Evolutionary conservation across 139 green algal species (phyloP).

Genomic region (Haematococcus sp.): DNA sequence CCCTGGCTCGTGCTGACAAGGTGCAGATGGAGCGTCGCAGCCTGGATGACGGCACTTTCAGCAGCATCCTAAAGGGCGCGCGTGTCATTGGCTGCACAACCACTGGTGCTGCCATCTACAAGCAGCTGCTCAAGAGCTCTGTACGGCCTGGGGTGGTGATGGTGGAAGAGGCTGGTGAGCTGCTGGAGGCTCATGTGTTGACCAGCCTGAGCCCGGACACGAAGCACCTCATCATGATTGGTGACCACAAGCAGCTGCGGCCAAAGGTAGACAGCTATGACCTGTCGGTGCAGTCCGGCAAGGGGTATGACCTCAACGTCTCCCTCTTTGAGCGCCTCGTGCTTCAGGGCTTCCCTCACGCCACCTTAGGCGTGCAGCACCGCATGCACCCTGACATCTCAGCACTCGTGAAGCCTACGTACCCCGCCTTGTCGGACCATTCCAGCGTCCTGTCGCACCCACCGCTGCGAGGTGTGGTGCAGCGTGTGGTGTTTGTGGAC

Average conservation of each 20-base stretch:
- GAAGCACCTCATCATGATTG: constrained; percentile 76
- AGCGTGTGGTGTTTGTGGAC: constrained; percentile 44
- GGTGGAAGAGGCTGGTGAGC: constrained; percentile 79
- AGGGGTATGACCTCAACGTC: constrained; percentile 66
- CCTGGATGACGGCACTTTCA: constrained; percentile 17
- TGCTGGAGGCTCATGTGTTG: constrained; percentile 76
- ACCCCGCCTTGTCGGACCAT: constrained; percentile 43
- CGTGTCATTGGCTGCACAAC: constrained; percentile 49
- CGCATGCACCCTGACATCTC: constrained; percentile 69
- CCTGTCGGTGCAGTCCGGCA: constrained; percentile 45
- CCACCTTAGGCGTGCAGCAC: constrained; percentile 61
- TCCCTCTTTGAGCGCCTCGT: constrained; percentile 83
- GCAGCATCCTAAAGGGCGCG: constrained; percentile 3
- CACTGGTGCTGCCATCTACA: constrained; percentile 39
- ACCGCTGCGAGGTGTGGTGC: constrained; percentile 33
- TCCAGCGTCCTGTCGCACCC: constrained; percentile 15
- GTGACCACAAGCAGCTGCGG: constrained; percentile 70
- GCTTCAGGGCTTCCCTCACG: constrained; percentile 34
- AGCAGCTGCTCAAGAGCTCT: constrained; percentile 19
- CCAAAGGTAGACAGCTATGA: constrained; percentile 70
- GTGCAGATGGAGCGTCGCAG: constrained; percentile 18
- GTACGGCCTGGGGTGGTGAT: constrained; percentile 49
- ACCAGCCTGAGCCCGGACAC: constrained; percentile 50
- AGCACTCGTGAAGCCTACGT: constrained; percentile 30
- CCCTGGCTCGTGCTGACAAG: constrained; percentile 9